These are phyloP conservation scores for Cystofilobasidium capitatum DNA, from an alignment of 768 basidiomycete species.

Conservation along the genomic window DNA sequence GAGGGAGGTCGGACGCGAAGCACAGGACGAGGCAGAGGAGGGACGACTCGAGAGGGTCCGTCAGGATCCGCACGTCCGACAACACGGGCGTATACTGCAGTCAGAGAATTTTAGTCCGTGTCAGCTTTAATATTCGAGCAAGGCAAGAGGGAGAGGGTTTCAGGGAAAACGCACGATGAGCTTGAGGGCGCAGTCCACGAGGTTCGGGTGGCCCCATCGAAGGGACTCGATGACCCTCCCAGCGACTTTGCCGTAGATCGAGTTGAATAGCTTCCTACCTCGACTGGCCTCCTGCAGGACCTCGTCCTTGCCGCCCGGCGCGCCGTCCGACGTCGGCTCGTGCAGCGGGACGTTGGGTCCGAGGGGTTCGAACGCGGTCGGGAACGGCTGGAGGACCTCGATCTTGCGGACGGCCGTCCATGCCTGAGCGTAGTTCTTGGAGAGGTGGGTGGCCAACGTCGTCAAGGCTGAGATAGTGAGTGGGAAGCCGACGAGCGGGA, in stretches of 20 bases:
- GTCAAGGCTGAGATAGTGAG: conserved; percentile 18
- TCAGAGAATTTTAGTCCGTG: not conserved
- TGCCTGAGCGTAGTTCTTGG: not conserved
- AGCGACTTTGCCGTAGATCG: conserved; percentile 21
- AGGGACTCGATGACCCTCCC: conserved; percentile 19
- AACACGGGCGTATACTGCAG: conserved; percentile 20
- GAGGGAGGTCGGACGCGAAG: conserved; percentile 14
- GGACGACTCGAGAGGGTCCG: conserved; percentile 19
- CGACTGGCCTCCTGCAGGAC: conserved; percentile 1
- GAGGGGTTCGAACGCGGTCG: conserved; percentile 21
- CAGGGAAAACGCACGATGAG: conserved; percentile 3
- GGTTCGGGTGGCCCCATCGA: conserved; percentile 21
- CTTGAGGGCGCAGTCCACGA: conserved; percentile 18
- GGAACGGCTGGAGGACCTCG: conserved; percentile 15
- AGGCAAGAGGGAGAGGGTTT: not conserved
- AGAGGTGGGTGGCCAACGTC: conserved; percentile 20
- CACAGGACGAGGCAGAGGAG: conserved; percentile 20
- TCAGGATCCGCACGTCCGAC: conserved; percentile 14
- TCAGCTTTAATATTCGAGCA: too few species aligned
- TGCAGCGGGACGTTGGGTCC: not conserved
- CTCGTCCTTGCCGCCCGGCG: not conserved
- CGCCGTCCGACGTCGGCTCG: not conserved
- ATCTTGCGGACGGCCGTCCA: conserved; percentile 8
- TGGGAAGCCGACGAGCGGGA: conserved; percentile 11
- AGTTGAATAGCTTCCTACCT: conserved; percentile 13